Base-by-base conservation (phyloP, 2,329 filamentous ascomycete genomes). In the Tolypocladium endophyticum region DNA sequence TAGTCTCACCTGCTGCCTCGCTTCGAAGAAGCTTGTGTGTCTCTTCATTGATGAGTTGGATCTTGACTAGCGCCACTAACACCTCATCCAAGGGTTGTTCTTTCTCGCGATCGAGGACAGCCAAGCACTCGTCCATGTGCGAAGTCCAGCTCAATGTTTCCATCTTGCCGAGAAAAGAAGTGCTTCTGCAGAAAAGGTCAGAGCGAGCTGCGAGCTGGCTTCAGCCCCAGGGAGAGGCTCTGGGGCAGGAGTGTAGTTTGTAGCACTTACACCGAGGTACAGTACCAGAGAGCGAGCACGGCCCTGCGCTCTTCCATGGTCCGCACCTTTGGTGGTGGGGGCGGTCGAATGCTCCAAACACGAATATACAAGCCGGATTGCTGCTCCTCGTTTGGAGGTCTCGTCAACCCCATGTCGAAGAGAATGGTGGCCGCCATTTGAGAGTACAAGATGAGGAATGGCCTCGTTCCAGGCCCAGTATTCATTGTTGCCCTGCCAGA, bases 111-210 rank as follows among this genome's bases (percentile, higher is more conserved):
- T 74, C 71, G 0, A 87, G 70, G 1, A 75, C 63, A 5, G 74
- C 69, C 1, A 87, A 71, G 41, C 78, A 82, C 41, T 86, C 82
- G 36, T 85, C 82, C 74, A 87, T 79, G 57, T 84, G 78, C 1
- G 78, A 64, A 0, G 79, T 85, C 84, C 84, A 88, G 2, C 73
- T 74, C 56, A 87, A 71, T 2, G 76, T 65, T 58, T 85, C 81
- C 56, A 77, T 73, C 54, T 77, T 77, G 30, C 76, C 76, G 18
- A 81, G 71, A 58, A 73, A 78, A 3, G 67, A 71, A 55, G 72
- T 68, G 59, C 69, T 68, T 60, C 72, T 76, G 6, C 61, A 58
- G 7, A 58, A 47, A 39, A 11, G 60, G 14, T 53, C 47, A 55
- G 55, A 45, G 28, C 53, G 33, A 55, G 20, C 16, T 5, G 23